Percentiles rank a stretch among this genome's conserved stretches.
phyloP scores from a whole-genome alignment of 225 moss, liverwort and hornwort species.

The Marchantia paleacea region DNA sequence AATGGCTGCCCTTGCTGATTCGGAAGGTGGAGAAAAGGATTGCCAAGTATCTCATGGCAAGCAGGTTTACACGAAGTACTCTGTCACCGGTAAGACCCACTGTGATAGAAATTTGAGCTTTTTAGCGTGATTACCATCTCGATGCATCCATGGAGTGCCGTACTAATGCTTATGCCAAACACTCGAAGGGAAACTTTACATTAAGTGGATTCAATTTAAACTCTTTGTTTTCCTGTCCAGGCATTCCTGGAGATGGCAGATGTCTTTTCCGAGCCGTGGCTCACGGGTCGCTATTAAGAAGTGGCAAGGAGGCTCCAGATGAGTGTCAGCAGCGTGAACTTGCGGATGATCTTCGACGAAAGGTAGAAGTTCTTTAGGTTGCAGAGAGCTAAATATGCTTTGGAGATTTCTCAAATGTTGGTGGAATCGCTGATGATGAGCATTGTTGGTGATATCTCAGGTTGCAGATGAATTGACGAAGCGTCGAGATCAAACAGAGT shows the following conservation, averaged over 20 bases:
- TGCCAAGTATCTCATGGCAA: slow-evolving; percentile 68
- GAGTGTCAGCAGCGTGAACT: slow-evolving; percentile 69
- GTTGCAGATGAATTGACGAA: slow-evolving; percentile 78
- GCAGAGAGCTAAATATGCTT: neutral
- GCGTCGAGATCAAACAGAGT: slow-evolving; percentile 74
- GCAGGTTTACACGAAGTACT: slow-evolving; percentile 66
- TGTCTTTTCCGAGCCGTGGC: slow-evolving; percentile 95
- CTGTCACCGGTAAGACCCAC: slow-evolving; percentile 61
- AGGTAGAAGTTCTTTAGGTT: slow-evolving; percentile 23
- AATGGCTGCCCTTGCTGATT: slow-evolving; percentile 28
- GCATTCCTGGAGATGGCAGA: slow-evolving; percentile 94
- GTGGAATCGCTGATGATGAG: neutral
- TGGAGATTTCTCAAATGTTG: neutral
- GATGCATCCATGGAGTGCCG: neutral
- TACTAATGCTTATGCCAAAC: no score
- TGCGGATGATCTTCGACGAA: slow-evolving; percentile 76
- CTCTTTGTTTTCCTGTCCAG: slow-evolving; percentile 34
- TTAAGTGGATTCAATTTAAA: no score
- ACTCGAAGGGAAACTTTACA: no score
- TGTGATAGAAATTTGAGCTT: neutral
- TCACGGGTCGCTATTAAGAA: slow-evolving; percentile 69
- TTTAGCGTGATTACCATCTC: neutral
- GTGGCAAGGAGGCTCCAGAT: slow-evolving; percentile 59
- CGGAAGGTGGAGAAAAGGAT: slow-evolving; percentile 44
- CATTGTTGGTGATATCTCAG: slow-evolving; percentile 22